Evolutionary conservation across 1,139 yeast genomes (phyloP).

Genomic region (Meyerozyma guilliermondii): DNA sequence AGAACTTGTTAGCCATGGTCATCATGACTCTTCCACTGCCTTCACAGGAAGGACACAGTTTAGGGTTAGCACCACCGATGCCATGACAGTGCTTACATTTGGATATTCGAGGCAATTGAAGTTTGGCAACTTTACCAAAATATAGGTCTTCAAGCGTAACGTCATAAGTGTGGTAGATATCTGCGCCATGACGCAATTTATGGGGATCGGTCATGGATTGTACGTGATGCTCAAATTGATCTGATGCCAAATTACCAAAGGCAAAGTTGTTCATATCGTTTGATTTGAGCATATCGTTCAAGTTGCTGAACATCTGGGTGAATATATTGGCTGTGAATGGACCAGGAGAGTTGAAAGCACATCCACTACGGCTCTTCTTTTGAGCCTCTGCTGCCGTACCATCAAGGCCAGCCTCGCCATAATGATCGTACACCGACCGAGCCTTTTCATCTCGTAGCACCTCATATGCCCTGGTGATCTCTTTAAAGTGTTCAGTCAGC

Average conservation of each 20-base stretch:
- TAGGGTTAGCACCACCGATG: constrained; percentile 36
- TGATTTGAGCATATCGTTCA: constrained; percentile 21
- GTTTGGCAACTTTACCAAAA: constrained; percentile 41
- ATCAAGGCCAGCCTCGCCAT: constrained; percentile 38
- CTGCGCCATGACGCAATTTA: constrained; percentile 28
- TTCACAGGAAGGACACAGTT: constrained; percentile 29
- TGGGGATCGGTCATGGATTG: constrained; percentile 10
- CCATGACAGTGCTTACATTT: constrained; percentile 41
- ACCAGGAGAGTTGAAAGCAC: background rate
- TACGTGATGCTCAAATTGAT: constrained; percentile 10
- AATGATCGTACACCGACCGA: constrained; percentile 31
- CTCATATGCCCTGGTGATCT: constrained; percentile 40
- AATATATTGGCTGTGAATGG: constrained; percentile 26
- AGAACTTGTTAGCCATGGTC: constrained; percentile 26
- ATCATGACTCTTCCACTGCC: constrained; percentile 36
- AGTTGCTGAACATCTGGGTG: constrained; percentile 36
- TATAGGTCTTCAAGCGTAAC: constrained; percentile 45
- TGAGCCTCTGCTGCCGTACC: constrained; percentile 17
- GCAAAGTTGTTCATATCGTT: constrained; percentile 1
- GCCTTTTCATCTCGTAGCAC: constrained; percentile 27
- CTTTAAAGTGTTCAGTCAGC: constrained; percentile 41
- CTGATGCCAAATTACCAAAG: background rate
- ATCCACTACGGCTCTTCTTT: constrained; percentile 3
- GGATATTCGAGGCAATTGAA: constrained; percentile 38
- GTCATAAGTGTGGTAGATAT: constrained; percentile 41